Base-by-base conservation (phyloP, 2,329 filamentous ascomycete species). In the Penicillium sp. region DNA sequence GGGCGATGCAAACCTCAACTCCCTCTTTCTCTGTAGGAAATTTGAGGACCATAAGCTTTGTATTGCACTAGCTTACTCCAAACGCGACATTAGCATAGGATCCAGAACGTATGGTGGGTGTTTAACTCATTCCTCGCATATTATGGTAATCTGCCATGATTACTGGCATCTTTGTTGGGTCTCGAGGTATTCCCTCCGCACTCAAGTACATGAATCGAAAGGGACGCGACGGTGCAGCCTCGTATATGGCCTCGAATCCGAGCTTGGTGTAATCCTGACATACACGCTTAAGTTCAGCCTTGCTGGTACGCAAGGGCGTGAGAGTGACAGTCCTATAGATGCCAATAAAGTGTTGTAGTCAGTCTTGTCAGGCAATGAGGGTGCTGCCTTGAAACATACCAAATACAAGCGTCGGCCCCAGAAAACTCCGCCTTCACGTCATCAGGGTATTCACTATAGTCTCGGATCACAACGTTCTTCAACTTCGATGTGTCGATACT, bases 161-260 rank as follows among this genome's bases (percentile, higher is more conserved):
- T 2, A 22, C 26, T 9, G 59, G 76, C 50, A 68, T 78, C 65
- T 81, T 77, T 13, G 63, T 73, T 20, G 71, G 77, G 45, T 84
- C 81, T 1, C 79, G 74, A 59, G 77, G 74, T 2, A 73, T 72
- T 1, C 65, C 68, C 2, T 68, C 61, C 2, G 81, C 82, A 59
- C 81, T 84, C 57, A 79, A 72, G 62, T 82, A 82, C 2, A 82
- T 48, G 56, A 82, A 82, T 1, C 75, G 75, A 34, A 82, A 69
- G 0, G 79, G 76, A 16, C 11, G 62, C 2, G 48, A 42, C 37
- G 51, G 55, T 37, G 56, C 64, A 14, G 70, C 60, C 8, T 71
- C 61, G 7, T 66, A 63, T 2, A 80, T 71, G 0, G 72, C 69
- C n/a, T 77, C 63, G 22, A 79, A 58, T 0, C 69, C 73, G 1